A percentile compares a stretch with the other conserved stretches of the same genome.
Evolutionary conservation across 2,329 filamentous ascomycete genomes (phyloP).

Genomic region (Calonectria henricotiae): DNA sequence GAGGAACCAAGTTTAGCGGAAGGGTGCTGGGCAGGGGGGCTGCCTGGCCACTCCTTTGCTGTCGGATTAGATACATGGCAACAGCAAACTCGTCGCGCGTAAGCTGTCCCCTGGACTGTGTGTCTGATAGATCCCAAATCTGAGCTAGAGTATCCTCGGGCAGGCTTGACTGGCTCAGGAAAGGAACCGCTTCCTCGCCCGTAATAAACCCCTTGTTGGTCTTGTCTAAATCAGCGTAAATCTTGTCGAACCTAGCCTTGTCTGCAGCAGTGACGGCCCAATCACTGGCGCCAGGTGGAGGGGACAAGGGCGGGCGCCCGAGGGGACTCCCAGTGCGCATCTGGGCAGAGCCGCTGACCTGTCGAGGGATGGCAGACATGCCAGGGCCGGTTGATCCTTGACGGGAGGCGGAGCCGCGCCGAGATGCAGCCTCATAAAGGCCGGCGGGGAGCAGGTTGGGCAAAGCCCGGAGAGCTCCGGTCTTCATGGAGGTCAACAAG

Average conservation of each 20-base stretch:
- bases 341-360: conserved; percentile 82
- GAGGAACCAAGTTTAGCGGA: conserved; percentile 87
- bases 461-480: conserved; percentile 83
- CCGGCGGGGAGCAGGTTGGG: conserved; percentile 87
- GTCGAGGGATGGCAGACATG: conserved; percentile 82
- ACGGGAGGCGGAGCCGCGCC: conserved; percentile 69
- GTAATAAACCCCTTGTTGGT: conserved; percentile 86
- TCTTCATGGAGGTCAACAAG: conserved; percentile 91
- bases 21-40: conserved; percentile 81
- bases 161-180: conserved; percentile 93
- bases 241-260: conserved; percentile 88
- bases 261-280: conserved; percentile 90
- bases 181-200: conserved; percentile 93
- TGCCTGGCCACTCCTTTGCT: conserved; percentile 82
- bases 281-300: conserved; percentile 68
- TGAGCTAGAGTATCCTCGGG: conserved; percentile 91
- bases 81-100: conserved; percentile 95
- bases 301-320: conserved; percentile 66
- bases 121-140: conserved; percentile 97
- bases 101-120: conserved; percentile 89
- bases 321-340: conserved; percentile 75
- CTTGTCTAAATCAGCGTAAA: conserved; percentile 89
- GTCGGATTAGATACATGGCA: conserved; percentile 96
- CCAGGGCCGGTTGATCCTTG: conserved; percentile 69
- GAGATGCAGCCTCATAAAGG: conserved; percentile 90